These are phyloP conservation scores for Filobasidium floriforme DNA, from an alignment of 768 basidiomycete species.

Conservation along the genomic window DNA sequence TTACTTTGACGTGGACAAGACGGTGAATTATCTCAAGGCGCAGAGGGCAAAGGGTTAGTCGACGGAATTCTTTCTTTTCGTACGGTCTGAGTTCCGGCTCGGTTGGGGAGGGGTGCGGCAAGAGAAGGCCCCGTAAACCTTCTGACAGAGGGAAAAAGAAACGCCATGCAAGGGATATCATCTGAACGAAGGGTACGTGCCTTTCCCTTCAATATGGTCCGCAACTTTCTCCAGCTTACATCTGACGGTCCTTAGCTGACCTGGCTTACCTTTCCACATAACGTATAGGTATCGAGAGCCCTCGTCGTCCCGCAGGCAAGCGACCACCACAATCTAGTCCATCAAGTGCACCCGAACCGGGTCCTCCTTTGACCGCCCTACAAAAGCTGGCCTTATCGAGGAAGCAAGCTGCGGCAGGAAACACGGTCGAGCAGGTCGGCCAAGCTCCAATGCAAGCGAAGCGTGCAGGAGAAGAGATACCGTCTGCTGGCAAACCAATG, in stretches of 20 bases:
- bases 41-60: slow-evolving; percentile 71
- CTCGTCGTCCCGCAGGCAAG: not conserved
- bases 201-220: slow-evolving; percentile 24
- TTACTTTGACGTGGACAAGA: slow-evolving; percentile 74
- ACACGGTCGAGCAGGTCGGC: not conserved
- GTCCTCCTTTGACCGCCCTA: slow-evolving; percentile 37
- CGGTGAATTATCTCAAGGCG: slow-evolving; percentile 62
- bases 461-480: no score
- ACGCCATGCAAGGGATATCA: not conserved
- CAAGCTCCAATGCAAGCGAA: no score
- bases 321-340: not conserved
- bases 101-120: slow-evolving; percentile 27
- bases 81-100: slow-evolving; percentile 36
- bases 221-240: slow-evolving; percentile 28
- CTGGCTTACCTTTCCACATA: slow-evolving; percentile 7
- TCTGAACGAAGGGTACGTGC: not conserved
- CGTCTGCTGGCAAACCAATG: slow-evolving; percentile 30
- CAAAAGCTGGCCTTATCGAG: slow-evolving; percentile 51
- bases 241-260: slow-evolving; percentile 11
- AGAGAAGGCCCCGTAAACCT: no score
- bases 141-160: not conserved
- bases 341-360: not conserved
- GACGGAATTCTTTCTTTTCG: slow-evolving; percentile 17
- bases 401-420: slow-evolving; percentile 54
- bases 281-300: not conserved